Evolutionary conservation across 2,329 filamentous ascomycete species (phyloP), one percentile per base, ranked within the genome.

Genomic region (Botrytis tulipae): DNA sequence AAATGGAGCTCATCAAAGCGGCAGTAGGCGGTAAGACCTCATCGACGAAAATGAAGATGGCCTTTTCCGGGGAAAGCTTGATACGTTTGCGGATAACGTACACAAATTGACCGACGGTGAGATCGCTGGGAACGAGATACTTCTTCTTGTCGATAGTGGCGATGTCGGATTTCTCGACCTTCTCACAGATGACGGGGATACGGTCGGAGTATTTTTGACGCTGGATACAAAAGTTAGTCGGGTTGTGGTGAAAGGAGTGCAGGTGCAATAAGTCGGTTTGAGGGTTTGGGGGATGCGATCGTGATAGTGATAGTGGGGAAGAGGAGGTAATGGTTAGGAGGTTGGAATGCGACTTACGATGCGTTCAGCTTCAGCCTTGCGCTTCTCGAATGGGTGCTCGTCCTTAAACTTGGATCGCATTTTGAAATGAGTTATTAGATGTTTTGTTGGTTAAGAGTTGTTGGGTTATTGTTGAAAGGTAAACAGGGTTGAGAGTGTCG

Each of bases 391-490:
- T 81, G 94, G 94, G 85, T 98, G 96, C 90, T 98, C 96, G 91
- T 99, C 96, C 94, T 99, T 99, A 86, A 99, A 99, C 91, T 98
- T 98, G 88, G 94, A 97, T 83, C 95, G 93, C 94, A 98, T 98
- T 79, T 82, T 93, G 88, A 82, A 62, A 82, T 82, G 83, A 83
- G 79, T 80, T 72, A 75, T 74, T 76, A 73, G 61, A 60, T 75
- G 74, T 42, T 54, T 42, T 8, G 59, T 44, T 29, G 62, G 18
- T 32, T 59, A 61, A 18, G 29, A 48, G 35, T 40, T 14, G 32
- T 25, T 63, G n/a, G 29, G 29, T 68, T 29, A 6, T 62, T 73
- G 69, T 70, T 40, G n/a, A 32, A 29, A 44, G 29, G 22, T 32
- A 9, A 14, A 32, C 1, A 10, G 35, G 9, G 1, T 48, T 70